These are phyloP conservation scores for Pseudogymnoascus sp. DNA, from an alignment of 2,329 filamentous ascomycete species.

Conservation along the genomic window DNA sequence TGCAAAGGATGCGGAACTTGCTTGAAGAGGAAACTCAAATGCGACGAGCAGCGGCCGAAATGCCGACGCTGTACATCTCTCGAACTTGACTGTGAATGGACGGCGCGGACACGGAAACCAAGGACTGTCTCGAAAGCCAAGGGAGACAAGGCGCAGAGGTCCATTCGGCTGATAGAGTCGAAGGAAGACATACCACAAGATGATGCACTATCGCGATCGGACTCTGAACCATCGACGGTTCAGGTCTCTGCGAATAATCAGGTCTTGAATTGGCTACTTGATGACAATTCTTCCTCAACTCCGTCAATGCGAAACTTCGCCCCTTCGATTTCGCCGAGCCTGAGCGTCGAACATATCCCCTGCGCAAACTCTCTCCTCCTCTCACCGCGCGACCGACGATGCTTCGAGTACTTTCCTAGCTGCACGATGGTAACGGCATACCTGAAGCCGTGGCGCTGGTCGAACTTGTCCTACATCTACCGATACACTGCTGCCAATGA, in stretches of 20 bases:
- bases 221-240: background rate
- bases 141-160: background rate
- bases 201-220: background rate
- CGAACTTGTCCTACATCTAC: slow-evolving; percentile 32
- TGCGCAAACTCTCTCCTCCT: slow-evolving; percentile 32
- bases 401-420: slow-evolving; percentile 31
- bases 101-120: background rate
- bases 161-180: background rate
- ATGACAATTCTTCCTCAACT: background rate
- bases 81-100: background rate
- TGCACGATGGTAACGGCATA: slow-evolving; percentile 31
- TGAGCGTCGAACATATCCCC: slow-evolving; percentile 17
- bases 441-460: slow-evolving; percentile 35
- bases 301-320: slow-evolving; percentile 25
- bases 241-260: background rate
- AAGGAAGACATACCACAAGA: background rate
- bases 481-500: slow-evolving; percentile 30
- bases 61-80: slow-evolving; percentile 29
- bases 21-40: slow-evolving; percentile 12
- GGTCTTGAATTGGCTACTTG: background rate
- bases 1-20: slow-evolving; percentile 33
- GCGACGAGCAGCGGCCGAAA: slow-evolving; percentile 20
- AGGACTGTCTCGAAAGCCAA: background rate
- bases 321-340: slow-evolving; percentile 16
- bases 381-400: slow-evolving; percentile 29